Conservation (phyloP, 345 rosid species). For the Eucalyptus regnans region DNA sequence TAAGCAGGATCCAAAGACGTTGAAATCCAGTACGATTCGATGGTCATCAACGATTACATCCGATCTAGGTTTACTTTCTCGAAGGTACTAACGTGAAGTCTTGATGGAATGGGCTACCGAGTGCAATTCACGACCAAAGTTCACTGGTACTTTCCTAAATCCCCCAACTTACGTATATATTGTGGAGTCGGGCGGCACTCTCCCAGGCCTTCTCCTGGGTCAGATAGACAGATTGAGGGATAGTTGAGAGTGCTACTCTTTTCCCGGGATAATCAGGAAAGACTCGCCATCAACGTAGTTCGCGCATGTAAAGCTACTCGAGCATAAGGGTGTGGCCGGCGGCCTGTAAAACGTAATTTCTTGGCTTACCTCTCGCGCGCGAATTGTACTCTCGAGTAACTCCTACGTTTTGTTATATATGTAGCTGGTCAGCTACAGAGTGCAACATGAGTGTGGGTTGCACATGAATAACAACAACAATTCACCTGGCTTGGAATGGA, state of each 20-base stretch:
- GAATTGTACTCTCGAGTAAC: neutral
- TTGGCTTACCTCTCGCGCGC: neutral
- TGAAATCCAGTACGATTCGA: neutral
- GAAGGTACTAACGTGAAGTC: neutral
- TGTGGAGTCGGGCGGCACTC: neutral
- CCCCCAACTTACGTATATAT: neutral
- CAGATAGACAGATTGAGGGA: neutral
- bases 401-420: neutral
- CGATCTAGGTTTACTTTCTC: neutral
- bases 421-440: neutral
- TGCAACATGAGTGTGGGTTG: neutral
- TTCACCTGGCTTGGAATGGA: constrained; percentile 49
- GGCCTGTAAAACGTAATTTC: neutral
- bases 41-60: neutral
- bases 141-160: neutral
- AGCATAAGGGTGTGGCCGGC: neutral
- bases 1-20: neutral
- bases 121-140: neutral
- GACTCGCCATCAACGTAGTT: neutral
- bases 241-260: neutral
- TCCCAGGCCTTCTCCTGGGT: neutral
- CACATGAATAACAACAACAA: neutral
- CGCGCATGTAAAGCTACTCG: neutral
- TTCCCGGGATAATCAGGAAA: neutral
- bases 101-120: neutral